Conservation (phyloP, 2,329 filamentous ascomycete genomes). For the Emergomyces orientalis region DNA sequence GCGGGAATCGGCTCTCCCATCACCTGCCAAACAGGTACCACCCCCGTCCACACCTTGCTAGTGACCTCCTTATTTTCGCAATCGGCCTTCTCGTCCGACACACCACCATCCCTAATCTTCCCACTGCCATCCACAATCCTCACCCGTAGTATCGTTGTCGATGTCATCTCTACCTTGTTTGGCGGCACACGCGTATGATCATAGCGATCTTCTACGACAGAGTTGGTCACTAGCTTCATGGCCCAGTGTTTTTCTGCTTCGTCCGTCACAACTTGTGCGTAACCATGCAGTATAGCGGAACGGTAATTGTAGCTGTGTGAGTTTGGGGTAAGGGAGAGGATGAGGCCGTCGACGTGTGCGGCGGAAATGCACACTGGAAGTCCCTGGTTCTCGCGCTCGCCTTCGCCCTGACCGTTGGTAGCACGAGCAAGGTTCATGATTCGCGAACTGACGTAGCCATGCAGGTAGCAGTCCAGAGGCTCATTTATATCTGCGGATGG, state of each 20-base stretch:
- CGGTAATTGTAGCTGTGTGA: slow-evolving; percentile 82
- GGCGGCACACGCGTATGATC: slow-evolving; percentile 59
- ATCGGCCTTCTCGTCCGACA: slow-evolving; percentile 53
- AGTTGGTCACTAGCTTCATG: slow-evolving; percentile 68
- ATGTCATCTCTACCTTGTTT: slow-evolving; percentile 62
- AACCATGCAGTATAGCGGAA: slow-evolving; percentile 67
- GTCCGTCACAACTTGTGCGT: slow-evolving; percentile 58
- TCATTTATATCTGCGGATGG: slow-evolving; percentile 53
- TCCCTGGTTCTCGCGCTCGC: slow-evolving; percentile 34
- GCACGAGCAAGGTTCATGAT: slow-evolving; percentile 57
- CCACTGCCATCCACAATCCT: slow-evolving; percentile 61
- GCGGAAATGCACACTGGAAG: slow-evolving; percentile 65
- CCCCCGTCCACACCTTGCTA: slow-evolving; percentile 49
- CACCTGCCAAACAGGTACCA: slow-evolving; percentile 54
- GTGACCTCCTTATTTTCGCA: slow-evolving; percentile 39
- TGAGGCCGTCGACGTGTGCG: slow-evolving; percentile 67
- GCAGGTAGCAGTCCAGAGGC: slow-evolving; percentile 67
- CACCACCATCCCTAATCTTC: slow-evolving; percentile 60
- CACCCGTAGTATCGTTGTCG: slow-evolving; percentile 63
- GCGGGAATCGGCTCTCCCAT: slow-evolving; percentile 56
- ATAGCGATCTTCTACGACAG: slow-evolving; percentile 62
- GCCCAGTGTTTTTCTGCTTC: slow-evolving; percentile 65
- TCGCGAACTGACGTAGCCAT: slow-evolving; percentile 73
- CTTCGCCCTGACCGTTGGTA: slow-evolving; percentile 14
- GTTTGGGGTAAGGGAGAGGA: slow-evolving; percentile 70